Percentiles rank a stretch among this genome's conserved stretches.
Conservation (phyloP, 1,139 yeast genomes). For the Geotrichum candidum region DNA sequence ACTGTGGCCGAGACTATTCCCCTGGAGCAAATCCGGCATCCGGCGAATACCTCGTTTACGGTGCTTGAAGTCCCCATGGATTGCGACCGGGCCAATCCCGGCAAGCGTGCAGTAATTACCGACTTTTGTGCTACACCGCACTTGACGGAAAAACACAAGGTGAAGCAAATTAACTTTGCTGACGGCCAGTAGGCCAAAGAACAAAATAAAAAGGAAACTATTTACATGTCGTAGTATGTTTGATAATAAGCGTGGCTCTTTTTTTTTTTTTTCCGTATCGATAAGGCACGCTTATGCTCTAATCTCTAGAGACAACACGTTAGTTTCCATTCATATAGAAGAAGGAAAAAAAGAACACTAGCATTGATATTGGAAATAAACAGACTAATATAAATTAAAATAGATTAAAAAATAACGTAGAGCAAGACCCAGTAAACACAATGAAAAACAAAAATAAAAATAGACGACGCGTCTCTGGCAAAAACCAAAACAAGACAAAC, state of each 20-base stretch:
- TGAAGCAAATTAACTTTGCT: not conserved
- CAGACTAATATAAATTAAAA: no score
- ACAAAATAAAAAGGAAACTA: not conserved
- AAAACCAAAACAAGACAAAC: not conserved
- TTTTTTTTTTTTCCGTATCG: no score
- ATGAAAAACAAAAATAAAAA: not conserved
- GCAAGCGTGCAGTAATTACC: not conserved
- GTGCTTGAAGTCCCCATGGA: slow-evolving; percentile 2
- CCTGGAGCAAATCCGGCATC: slow-evolving; percentile 1
- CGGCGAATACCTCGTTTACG: slow-evolving; percentile 12
- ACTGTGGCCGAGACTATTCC: not conserved
- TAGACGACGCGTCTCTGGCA: not conserved
- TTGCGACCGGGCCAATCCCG: not conserved
- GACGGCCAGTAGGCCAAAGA: slow-evolving; percentile 1
- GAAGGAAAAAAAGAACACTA: no score
- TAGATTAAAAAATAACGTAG: not conserved
- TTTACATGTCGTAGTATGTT: no score
- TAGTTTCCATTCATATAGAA: no score
- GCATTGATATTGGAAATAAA: no score
- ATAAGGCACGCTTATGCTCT: no score
- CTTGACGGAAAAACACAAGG: not conserved
- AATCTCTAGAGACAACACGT: no score
- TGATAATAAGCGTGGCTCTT: no score
- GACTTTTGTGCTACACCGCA: not conserved
- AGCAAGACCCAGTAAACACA: not conserved